These are phyloP conservation scores for Brasilioporus rufonigricans DNA, from an alignment of 768 basidiomycete species.

Conservation along the genomic window DNA sequence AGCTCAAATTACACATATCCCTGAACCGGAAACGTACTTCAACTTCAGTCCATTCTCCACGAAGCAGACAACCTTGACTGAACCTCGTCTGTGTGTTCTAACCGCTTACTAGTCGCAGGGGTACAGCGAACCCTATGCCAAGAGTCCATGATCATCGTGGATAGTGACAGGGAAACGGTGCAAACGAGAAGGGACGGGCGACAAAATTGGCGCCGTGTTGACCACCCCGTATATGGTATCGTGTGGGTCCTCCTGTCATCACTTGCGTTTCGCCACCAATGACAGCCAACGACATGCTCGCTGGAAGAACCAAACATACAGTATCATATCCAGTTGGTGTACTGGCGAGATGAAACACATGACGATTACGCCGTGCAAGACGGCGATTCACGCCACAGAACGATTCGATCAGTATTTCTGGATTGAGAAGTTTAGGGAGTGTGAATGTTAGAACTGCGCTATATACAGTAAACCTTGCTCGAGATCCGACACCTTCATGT, in stretches of 20 bases:
- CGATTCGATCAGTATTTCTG: neutral
- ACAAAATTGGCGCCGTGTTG: neutral
- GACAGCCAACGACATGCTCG: neutral
- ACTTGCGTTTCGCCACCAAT: neutral
- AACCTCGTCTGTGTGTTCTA: slow-evolving; percentile 7
- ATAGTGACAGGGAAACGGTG: neutral
- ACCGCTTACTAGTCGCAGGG: too few species aligned
- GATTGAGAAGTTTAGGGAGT: neutral
- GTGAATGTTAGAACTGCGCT: neutral
- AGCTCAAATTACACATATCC: neutral
- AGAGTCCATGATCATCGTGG: slow-evolving; percentile 11
- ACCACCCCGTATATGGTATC: neutral
- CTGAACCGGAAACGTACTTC: neutral
- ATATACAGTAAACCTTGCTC: neutral
- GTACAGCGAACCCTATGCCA: neutral
- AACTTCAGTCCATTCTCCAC: neutral
- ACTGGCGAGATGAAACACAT: neutral
- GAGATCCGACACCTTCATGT: slow-evolving; percentile 4
- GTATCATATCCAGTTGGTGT: neutral
- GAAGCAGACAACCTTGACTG: slow-evolving; percentile 8
- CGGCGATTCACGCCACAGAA: neutral
- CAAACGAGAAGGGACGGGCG: neutral
- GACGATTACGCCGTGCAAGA: neutral
- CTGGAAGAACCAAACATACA: slow-evolving; percentile 3
- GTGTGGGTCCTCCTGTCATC: neutral